Conservation (phyloP, 495 filamentous ascomycete species). For the Clohesyomyces aquaticus region DNA sequence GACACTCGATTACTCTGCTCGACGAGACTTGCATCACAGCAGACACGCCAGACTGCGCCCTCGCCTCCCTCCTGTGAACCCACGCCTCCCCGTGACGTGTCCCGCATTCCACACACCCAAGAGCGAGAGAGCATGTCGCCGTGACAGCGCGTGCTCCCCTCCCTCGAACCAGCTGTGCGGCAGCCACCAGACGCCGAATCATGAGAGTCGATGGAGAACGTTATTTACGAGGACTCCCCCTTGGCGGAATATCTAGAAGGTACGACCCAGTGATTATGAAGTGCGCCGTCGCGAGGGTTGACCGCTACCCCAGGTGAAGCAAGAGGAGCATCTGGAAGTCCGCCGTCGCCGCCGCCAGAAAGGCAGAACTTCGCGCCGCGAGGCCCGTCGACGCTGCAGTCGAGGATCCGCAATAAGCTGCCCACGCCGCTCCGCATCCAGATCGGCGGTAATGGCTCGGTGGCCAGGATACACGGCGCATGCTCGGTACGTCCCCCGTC, state of each 20-base stretch:
- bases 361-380: conserved; percentile 67
- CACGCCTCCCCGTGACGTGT: too few relatives aligned
- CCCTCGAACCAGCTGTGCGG: conserved; percentile 8
- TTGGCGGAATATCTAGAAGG: conserved; percentile 93
- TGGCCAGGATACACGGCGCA: conserved; percentile 59
- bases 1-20: too few relatives aligned
- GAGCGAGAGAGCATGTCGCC: conserved; percentile 6
- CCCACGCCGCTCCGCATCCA: conserved; percentile 64
- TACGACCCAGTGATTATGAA: conserved; percentile 44
- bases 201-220: conserved; percentile 74
- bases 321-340: conserved; percentile 24
- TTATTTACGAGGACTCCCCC: conserved; percentile 88
- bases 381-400: conserved; percentile 68
- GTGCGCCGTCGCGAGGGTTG: conserved; percentile 5
- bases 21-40: too few relatives aligned
- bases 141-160: conserved; percentile 1
- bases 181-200: conserved; percentile 14
- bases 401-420: conserved; percentile 67
- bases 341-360: conserved; percentile 7
- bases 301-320: conserved; percentile 34
- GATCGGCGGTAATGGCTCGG: conserved; percentile 54
- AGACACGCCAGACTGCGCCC: too few relatives aligned
- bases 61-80: too few relatives aligned
- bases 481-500: conserved; percentile 65
- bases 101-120: too few relatives aligned